A percentile compares a stretch with the other conserved stretches of the same genome.
Evolutionary conservation across 495 filamentous ascomycete genomes (phyloP).

Genomic region (Annulohypoxylon maeteangense): DNA sequence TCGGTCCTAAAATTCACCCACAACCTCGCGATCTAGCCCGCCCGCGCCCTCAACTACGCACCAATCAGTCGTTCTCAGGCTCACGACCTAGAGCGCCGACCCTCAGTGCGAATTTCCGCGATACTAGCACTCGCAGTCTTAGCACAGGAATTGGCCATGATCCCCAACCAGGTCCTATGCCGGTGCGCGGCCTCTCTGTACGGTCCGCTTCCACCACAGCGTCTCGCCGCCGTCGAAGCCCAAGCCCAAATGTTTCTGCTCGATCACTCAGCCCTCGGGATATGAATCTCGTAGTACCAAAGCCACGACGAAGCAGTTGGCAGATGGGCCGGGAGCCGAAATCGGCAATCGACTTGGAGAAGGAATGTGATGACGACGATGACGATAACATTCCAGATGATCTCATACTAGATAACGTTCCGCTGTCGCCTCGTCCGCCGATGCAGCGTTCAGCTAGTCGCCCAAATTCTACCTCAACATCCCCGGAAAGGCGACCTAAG

Average conservation of each 20-base stretch:
- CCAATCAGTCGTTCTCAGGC: slow-evolving; percentile 35
- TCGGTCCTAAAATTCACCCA: slow-evolving; percentile 37
- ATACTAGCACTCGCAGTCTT: slow-evolving; percentile 43
- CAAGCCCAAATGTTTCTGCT: slow-evolving; percentile 51
- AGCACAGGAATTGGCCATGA: slow-evolving; percentile 44
- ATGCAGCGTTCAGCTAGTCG: slow-evolving; percentile 68
- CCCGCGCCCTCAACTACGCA: slow-evolving; percentile 31
- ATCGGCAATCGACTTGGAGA: slow-evolving; percentile 79
- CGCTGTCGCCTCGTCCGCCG: slow-evolving; percentile 85
- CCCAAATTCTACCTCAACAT: slow-evolving; percentile 60
- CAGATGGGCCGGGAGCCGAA: slow-evolving; percentile 75
- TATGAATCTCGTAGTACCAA: slow-evolving; percentile 57
- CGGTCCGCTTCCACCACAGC: slow-evolving; percentile 46
- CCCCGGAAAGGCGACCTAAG: slow-evolving; percentile 66
- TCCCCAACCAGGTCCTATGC: slow-evolving; percentile 45
- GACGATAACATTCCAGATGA: slow-evolving; percentile 89
- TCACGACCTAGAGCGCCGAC: slow-evolving; percentile 35
- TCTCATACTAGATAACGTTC: slow-evolving; percentile 91
- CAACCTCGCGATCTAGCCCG: slow-evolving; percentile 44
- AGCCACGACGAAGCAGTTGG: slow-evolving; percentile 72
- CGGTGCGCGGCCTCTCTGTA: slow-evolving; percentile 50
- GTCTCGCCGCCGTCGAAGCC: slow-evolving; percentile 50
- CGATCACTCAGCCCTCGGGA: slow-evolving; percentile 53
- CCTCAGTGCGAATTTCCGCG: slow-evolving; percentile 40
- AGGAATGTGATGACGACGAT: slow-evolving; percentile 90